phyloP scores from a whole-genome alignment of 2,329 filamentous ascomycete species.

The Didymosphaeria variabile region DNA sequence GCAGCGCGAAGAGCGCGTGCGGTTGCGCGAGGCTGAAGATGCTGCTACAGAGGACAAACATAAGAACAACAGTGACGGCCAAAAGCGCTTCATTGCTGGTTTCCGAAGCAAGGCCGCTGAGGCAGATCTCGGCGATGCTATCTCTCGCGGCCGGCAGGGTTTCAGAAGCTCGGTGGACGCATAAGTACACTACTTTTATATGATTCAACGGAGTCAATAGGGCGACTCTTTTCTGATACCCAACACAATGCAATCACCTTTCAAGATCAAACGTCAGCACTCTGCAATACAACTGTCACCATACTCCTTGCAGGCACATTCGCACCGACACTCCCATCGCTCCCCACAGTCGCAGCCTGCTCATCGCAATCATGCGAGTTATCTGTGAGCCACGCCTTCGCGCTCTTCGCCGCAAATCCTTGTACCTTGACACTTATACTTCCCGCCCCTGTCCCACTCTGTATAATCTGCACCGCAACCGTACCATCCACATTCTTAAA shows the following conservation, averaged over 20 bases:
- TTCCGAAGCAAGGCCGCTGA: constrained; percentile 35
- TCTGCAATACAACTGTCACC: constrained; percentile 33
- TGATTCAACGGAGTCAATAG: neutral
- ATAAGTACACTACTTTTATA: constrained; percentile 12
- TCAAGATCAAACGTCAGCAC: neutral
- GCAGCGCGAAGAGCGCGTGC: constrained; percentile 45
- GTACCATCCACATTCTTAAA: constrained; percentile 46
- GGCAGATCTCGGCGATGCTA: constrained; percentile 39
- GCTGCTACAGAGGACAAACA: constrained; percentile 43
- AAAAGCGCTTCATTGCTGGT: constrained; percentile 34
- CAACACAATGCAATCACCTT: neutral
- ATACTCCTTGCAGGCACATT: constrained; percentile 38
- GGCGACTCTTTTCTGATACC: constrained; percentile 1
- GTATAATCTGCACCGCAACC: constrained; percentile 50
- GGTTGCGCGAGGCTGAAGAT: constrained; percentile 41
- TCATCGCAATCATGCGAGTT: constrained; percentile 40
- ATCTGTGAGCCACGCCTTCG: constrained; percentile 51
- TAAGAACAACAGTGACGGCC: constrained; percentile 35
- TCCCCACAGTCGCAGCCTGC: constrained; percentile 19
- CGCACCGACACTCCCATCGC: constrained; percentile 33
- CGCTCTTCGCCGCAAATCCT: constrained; percentile 37
- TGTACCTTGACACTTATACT: constrained; percentile 34
- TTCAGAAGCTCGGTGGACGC: constrained; percentile 28
- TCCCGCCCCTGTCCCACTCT: constrained; percentile 32
- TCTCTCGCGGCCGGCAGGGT: constrained; percentile 37